A percentile compares a stretch with the other conserved stretches of the same genome.
Conservation (phyloP, 208 protist species). For the Wallacemonas sp. region DNA sequence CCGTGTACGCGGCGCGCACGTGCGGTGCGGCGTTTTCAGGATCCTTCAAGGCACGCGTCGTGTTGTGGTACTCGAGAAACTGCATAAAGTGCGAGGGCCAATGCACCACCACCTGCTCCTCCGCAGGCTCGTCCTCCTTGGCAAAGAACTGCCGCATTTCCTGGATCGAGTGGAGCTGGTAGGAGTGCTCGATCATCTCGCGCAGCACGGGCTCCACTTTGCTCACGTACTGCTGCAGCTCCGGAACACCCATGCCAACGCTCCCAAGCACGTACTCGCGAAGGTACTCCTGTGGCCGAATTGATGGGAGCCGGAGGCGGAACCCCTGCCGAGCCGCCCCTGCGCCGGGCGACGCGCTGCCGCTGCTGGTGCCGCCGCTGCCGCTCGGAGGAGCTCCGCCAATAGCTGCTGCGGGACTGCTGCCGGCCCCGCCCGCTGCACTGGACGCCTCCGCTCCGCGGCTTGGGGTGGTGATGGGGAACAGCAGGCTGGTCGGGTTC, state of each 20-base stretch:
- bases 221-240: slow-evolving; percentile 87
- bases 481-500: slow-evolving; percentile 17
- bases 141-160: slow-evolving; percentile 68
- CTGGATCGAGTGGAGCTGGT: slow-evolving; percentile 86
- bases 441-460: too few relatives aligned
- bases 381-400: background rate
- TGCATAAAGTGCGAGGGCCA: slow-evolving; percentile 89
- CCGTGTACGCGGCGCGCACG: slow-evolving; percentile 60
- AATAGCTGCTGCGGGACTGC: too few relatives aligned
- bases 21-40: slow-evolving; percentile 56
- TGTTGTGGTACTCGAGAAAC: slow-evolving; percentile 91
- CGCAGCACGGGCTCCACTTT: slow-evolving; percentile 87
- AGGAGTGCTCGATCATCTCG: slow-evolving; percentile 87
- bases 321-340: background rate
- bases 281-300: slow-evolving; percentile 79
- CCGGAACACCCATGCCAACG: slow-evolving; percentile 71
- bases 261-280: slow-evolving; percentile 74
- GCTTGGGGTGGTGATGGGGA: slow-evolving; percentile 5
- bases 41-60: slow-evolving; percentile 67
- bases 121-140: slow-evolving; percentile 50
- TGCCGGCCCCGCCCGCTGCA: too few relatives aligned
- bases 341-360: slow-evolving; percentile 7
- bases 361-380: background rate
- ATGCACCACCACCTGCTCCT: slow-evolving; percentile 60
- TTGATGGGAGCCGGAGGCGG: slow-evolving; percentile 54